phyloP scores from a whole-genome alignment of 2,329 filamentous ascomycete species.

The Fusarium ambrosium region DNA sequence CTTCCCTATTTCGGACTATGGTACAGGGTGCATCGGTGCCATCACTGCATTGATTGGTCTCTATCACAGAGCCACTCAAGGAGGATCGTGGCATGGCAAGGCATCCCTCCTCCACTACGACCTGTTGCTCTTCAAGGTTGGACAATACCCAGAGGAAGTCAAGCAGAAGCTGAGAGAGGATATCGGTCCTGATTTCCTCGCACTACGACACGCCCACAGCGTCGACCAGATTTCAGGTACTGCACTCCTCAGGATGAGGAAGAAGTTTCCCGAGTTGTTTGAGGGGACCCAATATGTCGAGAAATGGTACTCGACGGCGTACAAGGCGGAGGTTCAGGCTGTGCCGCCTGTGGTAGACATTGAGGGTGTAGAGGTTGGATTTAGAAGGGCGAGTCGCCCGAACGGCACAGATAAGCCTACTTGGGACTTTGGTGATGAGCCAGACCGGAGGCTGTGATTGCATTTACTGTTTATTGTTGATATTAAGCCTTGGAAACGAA shows the following conservation, averaged over 20 bases:
- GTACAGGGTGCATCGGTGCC: slow-evolving; percentile 79
- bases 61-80: slow-evolving; percentile 70
- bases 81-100: slow-evolving; percentile 76
- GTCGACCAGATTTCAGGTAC: slow-evolving; percentile 75
- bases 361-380: slow-evolving; percentile 59
- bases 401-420: slow-evolving; percentile 70
- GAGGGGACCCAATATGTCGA: slow-evolving; percentile 27
- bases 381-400: slow-evolving; percentile 57
- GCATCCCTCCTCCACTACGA: slow-evolving; percentile 78
- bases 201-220: slow-evolving; percentile 71
- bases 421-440: slow-evolving; percentile 60
- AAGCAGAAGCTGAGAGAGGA: slow-evolving; percentile 64
- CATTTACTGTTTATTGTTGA: neutral
- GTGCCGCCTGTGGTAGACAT: slow-evolving; percentile 62
- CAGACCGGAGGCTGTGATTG: slow-evolving; percentile 17
- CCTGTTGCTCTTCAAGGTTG: slow-evolving; percentile 72
- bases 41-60: slow-evolving; percentile 76
- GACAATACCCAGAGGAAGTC: slow-evolving; percentile 66
- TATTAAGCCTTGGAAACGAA: neutral
- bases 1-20: slow-evolving; percentile 75
- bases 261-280: slow-evolving; percentile 33
- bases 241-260: slow-evolving; percentile 61
- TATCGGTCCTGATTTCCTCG: slow-evolving; percentile 67
- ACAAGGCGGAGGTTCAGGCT: slow-evolving; percentile 53
- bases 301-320: slow-evolving; percentile 38